A percentile compares a stretch with the other conserved stretches of the same genome.
These are phyloP conservation scores for Bigelowiella natans DNA, from an alignment of 78 protist genomes.

Conservation along the genomic window DNA sequence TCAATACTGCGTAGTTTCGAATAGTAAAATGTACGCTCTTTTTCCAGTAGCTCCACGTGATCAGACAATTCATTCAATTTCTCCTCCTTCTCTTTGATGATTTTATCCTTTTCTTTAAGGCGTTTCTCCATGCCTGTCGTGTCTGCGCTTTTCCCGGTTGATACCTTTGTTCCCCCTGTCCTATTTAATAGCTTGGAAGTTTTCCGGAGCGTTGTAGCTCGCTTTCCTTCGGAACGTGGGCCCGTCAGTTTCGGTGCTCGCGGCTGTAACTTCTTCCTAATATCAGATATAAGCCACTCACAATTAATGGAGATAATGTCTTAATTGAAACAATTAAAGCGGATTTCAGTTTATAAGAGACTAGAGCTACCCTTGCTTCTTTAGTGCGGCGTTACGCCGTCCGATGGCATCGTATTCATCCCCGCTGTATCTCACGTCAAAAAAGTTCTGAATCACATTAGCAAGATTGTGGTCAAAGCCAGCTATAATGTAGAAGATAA, in stretches of 20 bases:
- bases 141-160: background rate
- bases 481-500: too few species aligned
- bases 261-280: too few species aligned
- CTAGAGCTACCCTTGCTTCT: background rate
- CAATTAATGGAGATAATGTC: too few species aligned
- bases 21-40: constrained; percentile 31
- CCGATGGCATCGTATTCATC: background rate
- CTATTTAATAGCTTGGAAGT: too few species aligned
- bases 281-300: too few species aligned
- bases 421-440: background rate
- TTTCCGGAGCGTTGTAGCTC: too few species aligned
- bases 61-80: background rate
- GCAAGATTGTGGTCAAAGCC: too few species aligned
- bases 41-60: background rate
- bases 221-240: too few species aligned
- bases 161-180: too few species aligned
- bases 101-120: background rate
- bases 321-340: too few species aligned
- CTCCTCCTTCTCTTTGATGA: background rate
- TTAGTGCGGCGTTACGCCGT: background rate
- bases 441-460: background rate
- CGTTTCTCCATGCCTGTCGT: background rate
- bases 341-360: too few species aligned
- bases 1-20: constrained; percentile 28
- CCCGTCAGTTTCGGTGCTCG: too few species aligned